These are phyloP conservation scores for Gossypium herbaceum DNA, from an alignment of 345 rosid genomes.

Conservation along the genomic window DNA sequence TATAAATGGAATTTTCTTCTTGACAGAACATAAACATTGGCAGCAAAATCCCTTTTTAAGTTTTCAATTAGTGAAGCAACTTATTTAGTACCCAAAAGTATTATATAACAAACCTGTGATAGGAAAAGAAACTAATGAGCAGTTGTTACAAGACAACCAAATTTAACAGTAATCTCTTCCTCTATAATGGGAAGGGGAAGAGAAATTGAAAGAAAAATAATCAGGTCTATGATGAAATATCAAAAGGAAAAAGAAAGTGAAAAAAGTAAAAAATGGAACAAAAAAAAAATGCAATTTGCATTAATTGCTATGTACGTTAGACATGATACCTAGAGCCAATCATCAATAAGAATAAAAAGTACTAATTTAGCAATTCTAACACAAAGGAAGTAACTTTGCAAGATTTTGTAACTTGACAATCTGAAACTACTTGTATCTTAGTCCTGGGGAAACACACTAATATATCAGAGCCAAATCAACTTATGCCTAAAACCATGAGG, in stretches of 20 bases:
- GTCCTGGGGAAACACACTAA: neutral
- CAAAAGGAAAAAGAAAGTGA: neutral
- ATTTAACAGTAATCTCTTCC: neutral
- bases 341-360: neutral
- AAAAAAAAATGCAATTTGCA: neutral
- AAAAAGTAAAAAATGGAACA: neutral
- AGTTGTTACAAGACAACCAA: neutral
- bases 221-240: neutral
- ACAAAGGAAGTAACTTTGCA: neutral
- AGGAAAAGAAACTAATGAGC: neutral
- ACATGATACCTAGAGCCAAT: neutral
- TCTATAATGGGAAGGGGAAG: neutral
- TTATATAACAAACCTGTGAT: neutral
- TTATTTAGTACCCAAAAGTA: constrained; percentile 9
- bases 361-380: constrained; percentile 1
- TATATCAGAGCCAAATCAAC: neutral
- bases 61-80: constrained; percentile 1
- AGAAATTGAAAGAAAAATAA: neutral
- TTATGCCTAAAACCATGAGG: neutral
- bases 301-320: neutral
- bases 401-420: neutral
- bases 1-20: constrained; percentile 12
- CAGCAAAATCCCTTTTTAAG: constrained; percentile 6
- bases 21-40: constrained; percentile 9
- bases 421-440: neutral